Evolutionary conservation across 192 early-diverging fungal genomes (phyloP).

Genomic region (Coemansia sp.): DNA sequence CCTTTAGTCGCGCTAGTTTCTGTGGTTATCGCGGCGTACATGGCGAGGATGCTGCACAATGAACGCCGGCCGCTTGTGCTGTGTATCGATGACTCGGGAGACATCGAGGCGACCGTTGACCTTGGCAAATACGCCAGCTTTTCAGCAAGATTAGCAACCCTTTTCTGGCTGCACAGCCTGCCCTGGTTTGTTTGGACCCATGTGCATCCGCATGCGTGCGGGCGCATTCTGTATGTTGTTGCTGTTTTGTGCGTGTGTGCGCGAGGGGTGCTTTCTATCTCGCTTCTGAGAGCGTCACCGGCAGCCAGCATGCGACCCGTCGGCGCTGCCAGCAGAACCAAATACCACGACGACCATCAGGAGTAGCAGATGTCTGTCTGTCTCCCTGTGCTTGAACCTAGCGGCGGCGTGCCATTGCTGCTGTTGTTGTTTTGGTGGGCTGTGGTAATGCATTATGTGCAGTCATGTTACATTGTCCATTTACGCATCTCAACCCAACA

Average conservation of each 20-base stretch:
- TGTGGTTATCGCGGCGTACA: conserved; percentile 10
- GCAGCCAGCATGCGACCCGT: conserved; percentile 17
- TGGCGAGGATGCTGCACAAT: background rate
- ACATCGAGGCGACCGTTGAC: conserved; percentile 17
- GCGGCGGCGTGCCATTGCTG: background rate
- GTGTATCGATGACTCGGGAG: conserved; percentile 18
- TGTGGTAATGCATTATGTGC: background rate
- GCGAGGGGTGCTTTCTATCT: conserved; percentile 23
- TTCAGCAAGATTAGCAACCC: background rate
- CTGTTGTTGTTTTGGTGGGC: background rate
- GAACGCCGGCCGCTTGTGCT: background rate
- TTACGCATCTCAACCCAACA: background rate
- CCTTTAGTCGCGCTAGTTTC: conserved; percentile 12
- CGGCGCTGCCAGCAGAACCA: background rate
- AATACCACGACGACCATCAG: conserved; percentile 1
- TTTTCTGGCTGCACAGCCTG: conserved; percentile 19
- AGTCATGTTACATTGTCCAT: background rate
- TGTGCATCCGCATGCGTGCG: conserved; percentile 8
- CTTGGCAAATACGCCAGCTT: conserved; percentile 18
- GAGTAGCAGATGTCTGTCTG: background rate
- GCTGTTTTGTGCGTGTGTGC: conserved; percentile 14
- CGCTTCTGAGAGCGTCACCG: conserved; percentile 19
- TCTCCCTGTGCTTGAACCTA: no score
- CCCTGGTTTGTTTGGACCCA: conserved; percentile 31
- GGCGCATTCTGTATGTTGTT: conserved; percentile 6